Evolutionary conservation across 2,329 filamentous ascomycete species (phyloP).

Genomic region (Albophoma yamanashiensis): DNA sequence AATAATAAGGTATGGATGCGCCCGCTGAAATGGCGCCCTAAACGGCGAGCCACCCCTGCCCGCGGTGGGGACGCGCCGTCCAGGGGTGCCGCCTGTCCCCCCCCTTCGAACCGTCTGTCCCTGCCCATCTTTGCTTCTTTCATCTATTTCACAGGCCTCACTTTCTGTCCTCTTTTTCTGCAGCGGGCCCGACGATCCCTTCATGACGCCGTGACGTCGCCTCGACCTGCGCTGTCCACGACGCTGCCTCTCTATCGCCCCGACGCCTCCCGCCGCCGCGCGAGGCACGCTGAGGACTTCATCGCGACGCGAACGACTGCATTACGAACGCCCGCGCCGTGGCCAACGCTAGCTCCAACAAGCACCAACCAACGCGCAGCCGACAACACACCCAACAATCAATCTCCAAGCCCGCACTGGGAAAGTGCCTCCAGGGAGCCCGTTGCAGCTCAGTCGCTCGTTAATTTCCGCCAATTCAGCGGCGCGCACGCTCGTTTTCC

Average conservation of each 20-base stretch:
- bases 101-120: background rate
- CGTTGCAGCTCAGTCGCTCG: background rate
- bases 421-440: background rate
- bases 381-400: background rate
- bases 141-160: conserved; percentile 3
- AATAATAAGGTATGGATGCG: background rate
- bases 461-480: background rate
- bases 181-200: background rate
- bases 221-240: background rate
- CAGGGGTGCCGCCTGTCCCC: background rate
- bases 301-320: background rate
- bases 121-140: conserved; percentile 9
- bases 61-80: background rate
- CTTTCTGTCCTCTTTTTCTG: background rate
- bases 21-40: background rate
- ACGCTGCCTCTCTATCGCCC: background rate
- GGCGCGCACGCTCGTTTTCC: background rate
- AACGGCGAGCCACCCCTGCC: background rate
- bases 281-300: background rate
- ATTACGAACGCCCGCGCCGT: too few relatives aligned
- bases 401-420: background rate
- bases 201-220: background rate
- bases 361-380: background rate
- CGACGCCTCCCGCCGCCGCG: background rate
- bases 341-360: background rate